These are phyloP conservation scores for Polyporus arcularius DNA, from an alignment of 768 basidiomycete genomes.

Conservation along the genomic window DNA sequence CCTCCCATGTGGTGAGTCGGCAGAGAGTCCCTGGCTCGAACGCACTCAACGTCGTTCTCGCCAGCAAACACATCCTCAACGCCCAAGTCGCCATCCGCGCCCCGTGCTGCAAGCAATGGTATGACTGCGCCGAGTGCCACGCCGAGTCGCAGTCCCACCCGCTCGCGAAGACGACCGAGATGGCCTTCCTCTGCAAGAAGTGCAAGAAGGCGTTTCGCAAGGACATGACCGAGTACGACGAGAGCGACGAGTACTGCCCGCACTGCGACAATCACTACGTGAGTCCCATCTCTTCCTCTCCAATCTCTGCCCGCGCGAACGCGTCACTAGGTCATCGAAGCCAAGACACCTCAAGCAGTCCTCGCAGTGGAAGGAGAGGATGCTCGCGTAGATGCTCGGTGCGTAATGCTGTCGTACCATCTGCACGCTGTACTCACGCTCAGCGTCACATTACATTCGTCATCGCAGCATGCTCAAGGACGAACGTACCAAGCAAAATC, in stretches of 20 bases:
- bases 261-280: slow-evolving; percentile 99
- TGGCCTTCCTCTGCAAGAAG: slow-evolving; percentile 84
- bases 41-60: neutral
- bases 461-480: slow-evolving; percentile 81
- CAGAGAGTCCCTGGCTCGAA: no score
- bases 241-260: slow-evolving; percentile 97
- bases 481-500: slow-evolving; percentile 65
- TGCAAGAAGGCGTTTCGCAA: slow-evolving; percentile 97
- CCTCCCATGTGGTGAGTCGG: no score
- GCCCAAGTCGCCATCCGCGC: slow-evolving; percentile 95
- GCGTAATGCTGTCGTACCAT: slow-evolving; percentile 26
- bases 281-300: slow-evolving; percentile 31
- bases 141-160: slow-evolving; percentile 77
- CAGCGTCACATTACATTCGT: neutral
- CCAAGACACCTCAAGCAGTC: slow-evolving; percentile 86
- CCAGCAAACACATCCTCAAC: slow-evolving; percentile 94
- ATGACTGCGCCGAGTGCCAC: slow-evolving; percentile 95
- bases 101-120: slow-evolving; percentile 98
- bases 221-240: slow-evolving; percentile 89
- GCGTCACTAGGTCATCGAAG: slow-evolving; percentile 75
- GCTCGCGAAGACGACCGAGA: slow-evolving; percentile 77
- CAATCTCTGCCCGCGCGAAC: neutral
- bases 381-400: slow-evolving; percentile 85
- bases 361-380: slow-evolving; percentile 92
- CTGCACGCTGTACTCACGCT: slow-evolving; percentile 2